These are phyloP conservation scores for Stramenopiles sp. DNA, from an alignment of 352 stramenopile genomes.

Conservation along the genomic window DNA sequence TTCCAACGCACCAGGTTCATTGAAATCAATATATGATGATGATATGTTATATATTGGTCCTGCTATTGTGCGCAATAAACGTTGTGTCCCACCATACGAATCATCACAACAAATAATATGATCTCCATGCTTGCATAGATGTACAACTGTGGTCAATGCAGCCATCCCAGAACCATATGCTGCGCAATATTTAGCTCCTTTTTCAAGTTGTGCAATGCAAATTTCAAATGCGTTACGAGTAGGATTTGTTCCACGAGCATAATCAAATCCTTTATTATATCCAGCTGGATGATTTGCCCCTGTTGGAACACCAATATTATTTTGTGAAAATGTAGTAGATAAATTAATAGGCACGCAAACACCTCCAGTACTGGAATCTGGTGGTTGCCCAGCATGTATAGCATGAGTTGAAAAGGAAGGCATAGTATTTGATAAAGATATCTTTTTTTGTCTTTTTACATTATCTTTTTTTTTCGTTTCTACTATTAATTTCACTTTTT, in stretches of 20 bases:
- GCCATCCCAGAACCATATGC: conserved; percentile 85
- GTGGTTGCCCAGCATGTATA: not conserved
- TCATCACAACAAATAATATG: conserved; percentile 77
- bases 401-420: not conserved
- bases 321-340: conserved; percentile 39
- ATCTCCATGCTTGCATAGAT: conserved; percentile 64
- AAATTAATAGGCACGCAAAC: conserved; percentile 24
- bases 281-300: not conserved
- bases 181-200: conserved; percentile 37
- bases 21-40: conserved; percentile 25
- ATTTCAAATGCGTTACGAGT: conserved; percentile 71
- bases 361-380: conserved; percentile 20
- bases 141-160: conserved; percentile 60
- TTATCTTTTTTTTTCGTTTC: too few species aligned
- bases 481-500: too few species aligned
- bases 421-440: too few species aligned
- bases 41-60: conserved; percentile 12
- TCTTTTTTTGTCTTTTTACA: too few species aligned
- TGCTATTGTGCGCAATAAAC: conserved; percentile 35
- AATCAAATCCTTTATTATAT: conserved; percentile 30
- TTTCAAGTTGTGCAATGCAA: conserved; percentile 57
- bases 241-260: conserved; percentile 74
- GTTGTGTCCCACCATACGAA: conserved; percentile 86
- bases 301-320: conserved; percentile 22
- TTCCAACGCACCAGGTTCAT: conserved; percentile 29